A percentile compares a stretch with the other conserved stretches of the same genome.
phyloP scores from a whole-genome alignment of 78 protist genomes.

The Guillardia theta region DNA sequence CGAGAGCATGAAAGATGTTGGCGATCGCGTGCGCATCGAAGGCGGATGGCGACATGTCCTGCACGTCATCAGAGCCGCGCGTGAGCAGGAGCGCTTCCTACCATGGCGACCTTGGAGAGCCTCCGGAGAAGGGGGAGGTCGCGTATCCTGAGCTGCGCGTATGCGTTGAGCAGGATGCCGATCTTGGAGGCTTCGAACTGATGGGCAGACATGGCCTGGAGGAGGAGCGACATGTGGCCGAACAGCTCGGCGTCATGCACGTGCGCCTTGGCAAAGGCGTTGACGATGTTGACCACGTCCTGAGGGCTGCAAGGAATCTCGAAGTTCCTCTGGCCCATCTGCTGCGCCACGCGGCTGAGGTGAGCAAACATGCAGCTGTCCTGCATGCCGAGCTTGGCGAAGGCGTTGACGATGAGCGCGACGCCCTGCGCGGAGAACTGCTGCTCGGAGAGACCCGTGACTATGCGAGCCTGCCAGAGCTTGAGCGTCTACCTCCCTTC shows the following conservation, averaged over 20 bases:
- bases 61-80: not conserved
- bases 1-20: not conserved
- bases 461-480: no score
- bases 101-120: not conserved
- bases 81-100: not conserved
- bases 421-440: not conserved
- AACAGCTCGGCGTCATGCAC: not conserved
- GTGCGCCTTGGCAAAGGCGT: not conserved
- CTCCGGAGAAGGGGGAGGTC: not conserved
- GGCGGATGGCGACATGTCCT: not conserved
- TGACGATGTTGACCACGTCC: not conserved
- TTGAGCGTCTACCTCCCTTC: no score
- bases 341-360: not conserved
- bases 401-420: not conserved
- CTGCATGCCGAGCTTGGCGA: not conserved
- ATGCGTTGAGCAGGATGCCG: not conserved
- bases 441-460: no score
- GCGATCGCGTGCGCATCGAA: conserved; percentile 7
- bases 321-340: not conserved
- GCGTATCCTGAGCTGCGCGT: not conserved
- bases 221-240: not conserved
- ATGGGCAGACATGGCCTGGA: not conserved
- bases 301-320: not conserved
- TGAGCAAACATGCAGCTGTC: not conserved
- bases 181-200: not conserved